Percentiles rank a stretch among this genome's conserved stretches.
phyloP scores from a whole-genome alignment of 306 rosid genomes.

The Quercus bicolor region DNA sequence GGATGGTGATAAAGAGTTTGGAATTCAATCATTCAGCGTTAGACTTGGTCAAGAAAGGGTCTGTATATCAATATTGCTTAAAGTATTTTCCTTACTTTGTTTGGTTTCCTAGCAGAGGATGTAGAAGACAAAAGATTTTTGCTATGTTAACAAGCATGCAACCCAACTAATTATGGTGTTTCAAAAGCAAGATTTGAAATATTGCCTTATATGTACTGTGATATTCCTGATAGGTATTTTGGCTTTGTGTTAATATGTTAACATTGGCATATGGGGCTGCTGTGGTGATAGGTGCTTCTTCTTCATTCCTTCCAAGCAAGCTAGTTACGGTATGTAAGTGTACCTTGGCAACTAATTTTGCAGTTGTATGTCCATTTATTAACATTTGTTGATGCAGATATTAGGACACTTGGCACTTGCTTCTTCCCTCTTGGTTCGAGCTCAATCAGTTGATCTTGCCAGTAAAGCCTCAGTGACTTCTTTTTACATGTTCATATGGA shows the following conservation, averaged over 20 bases:
- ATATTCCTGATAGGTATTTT: slow-evolving; percentile 5
- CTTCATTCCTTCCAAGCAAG: slow-evolving; percentile 9
- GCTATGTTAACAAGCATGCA: too few species aligned
- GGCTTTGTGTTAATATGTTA: slow-evolving; percentile 24
- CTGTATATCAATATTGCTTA: not conserved
- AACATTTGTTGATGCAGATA: not conserved
- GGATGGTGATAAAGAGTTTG: slow-evolving; percentile 25
- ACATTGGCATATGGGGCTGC: slow-evolving; percentile 20
- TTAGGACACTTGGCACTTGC: slow-evolving; percentile 15
- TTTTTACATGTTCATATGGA: slow-evolving; percentile 27
- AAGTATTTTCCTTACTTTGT: not conserved
- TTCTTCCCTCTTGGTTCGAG: slow-evolving; percentile 14
- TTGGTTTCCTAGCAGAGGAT: not conserved
- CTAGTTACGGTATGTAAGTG: slow-evolving; percentile 2
- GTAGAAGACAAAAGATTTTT: not conserved
- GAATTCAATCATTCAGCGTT: slow-evolving; percentile 21
- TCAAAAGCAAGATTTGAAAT: too few species aligned
- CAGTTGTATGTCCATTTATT: not conserved
- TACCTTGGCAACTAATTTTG: not conserved
- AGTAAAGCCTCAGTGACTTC: slow-evolving; percentile 17
- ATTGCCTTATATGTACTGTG: not conserved
- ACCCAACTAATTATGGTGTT: not conserved
- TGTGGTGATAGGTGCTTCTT: slow-evolving; percentile 19
- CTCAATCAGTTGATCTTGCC: slow-evolving; percentile 14
- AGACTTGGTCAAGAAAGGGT: slow-evolving; percentile 22